Base-by-base conservation (phyloP, 768 basidiomycete genomes). In the Macrocybe gigantea region DNA sequence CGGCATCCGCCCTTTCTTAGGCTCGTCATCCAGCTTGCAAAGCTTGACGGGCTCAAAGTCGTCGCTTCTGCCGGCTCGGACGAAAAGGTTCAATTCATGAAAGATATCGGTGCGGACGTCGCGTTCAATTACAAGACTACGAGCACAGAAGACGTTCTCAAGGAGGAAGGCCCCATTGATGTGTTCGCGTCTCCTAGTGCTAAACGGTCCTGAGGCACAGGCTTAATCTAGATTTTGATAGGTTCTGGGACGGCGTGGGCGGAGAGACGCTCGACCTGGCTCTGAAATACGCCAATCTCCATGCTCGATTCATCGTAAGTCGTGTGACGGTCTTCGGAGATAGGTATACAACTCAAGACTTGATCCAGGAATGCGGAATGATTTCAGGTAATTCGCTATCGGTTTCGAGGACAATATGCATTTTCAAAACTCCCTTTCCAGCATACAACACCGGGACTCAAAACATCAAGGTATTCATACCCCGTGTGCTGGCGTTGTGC, bases 251-350 rank as follows among this genome's bases (percentile, higher is more conserved):
- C 41, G 53, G 55, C 34, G 74, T 75, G 11, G 74, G 73, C 1
- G 75, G 75, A n/a, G 67, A 72, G 47, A 66, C 60, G 4, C 63
- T 78, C 7, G 75, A 78, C 33, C 59, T 66, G n/a, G 75, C 70
- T 5, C 49, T 78, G 29, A 54, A 63, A 5, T 61, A 64, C 38
- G 56, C 73, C 6, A 65, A 65, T 1, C 53, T 45, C 0, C 48
- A 61, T 34, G 73, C 69, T 2, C 50, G 72, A 15, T 68, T 77
- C 46, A 61, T 74, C 11, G 55, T 56, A 11, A 41, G 53, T 51
- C 5, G 33, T 10, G 14, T 15, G 14, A 10, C 22, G 15, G 11
- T 30, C 37, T 9, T 32, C 41, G 36, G 33, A 38, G 11, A 11
- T 38, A 22, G 22, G 4, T n/a, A 22, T 22, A 4, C 22, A 4